These are phyloP conservation scores for Zygoascus tannicola DNA, from an alignment of 805 yeast species.

Conservation along the genomic window DNA sequence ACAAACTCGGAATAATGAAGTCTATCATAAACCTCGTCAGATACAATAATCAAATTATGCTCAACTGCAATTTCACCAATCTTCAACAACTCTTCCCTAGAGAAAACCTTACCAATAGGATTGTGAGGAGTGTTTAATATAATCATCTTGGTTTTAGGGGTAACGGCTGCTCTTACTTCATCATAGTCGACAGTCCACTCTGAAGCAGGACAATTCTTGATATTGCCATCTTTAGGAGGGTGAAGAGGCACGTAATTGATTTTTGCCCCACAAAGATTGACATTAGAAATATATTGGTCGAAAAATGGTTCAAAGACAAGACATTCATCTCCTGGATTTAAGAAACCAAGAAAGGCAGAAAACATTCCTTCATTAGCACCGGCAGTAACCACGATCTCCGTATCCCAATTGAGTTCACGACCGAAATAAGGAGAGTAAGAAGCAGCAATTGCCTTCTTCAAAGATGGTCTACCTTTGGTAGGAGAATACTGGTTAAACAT, in stretches of 20 bases:
- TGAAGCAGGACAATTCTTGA: constrained; percentile 58
- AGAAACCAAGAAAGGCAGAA: constrained; percentile 72
- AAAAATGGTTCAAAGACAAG: constrained; percentile 95
- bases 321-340: constrained; percentile 86
- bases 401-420: constrained; percentile 42
- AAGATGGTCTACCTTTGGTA: constrained; percentile 74
- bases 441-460: constrained; percentile 58
- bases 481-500: constrained; percentile 87
- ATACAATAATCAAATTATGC: constrained; percentile 69
- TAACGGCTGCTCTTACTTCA: constrained; percentile 62
- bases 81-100: constrained; percentile 57
- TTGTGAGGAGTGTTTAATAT: constrained; percentile 93
- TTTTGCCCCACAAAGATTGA: constrained; percentile 88
- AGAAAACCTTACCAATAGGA: constrained; percentile 88
- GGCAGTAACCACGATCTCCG: constrained; percentile 73
- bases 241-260: constrained; percentile 78
- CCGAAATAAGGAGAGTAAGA: constrained; percentile 64
- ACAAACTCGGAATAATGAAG: constrained; percentile 69
- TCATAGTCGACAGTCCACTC: constrained; percentile 85
- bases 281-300: constrained; percentile 92
- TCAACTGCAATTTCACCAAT: constrained; percentile 81
- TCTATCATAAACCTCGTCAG: constrained; percentile 95
- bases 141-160: constrained; percentile 70
- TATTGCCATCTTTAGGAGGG: constrained; percentile 66
- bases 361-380: constrained; percentile 97